Percentiles rank a stretch among this genome's conserved stretches.
phyloP scores from a whole-genome alignment of 441 rosid species.

The Jatropha podagrica region DNA sequence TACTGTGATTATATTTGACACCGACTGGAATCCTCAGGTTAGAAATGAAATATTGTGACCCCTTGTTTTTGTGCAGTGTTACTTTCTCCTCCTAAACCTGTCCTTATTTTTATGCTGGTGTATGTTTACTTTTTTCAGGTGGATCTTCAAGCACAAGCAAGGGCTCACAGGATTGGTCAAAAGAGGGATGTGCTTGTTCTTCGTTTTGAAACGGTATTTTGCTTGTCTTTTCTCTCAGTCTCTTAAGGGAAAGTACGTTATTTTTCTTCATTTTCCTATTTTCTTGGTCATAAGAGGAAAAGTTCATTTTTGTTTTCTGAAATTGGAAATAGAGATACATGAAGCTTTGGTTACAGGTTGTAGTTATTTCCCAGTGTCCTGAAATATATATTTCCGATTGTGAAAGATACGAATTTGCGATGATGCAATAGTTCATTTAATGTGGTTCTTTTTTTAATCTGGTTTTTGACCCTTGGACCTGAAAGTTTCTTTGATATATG shows the following conservation, averaged over 20 bases:
- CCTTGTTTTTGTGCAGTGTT: conserved; percentile 13
- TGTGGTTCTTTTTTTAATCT: background rate
- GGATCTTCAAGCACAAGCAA: conserved; percentile 98
- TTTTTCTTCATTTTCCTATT: too few species aligned
- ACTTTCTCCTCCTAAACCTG: conserved; percentile 14
- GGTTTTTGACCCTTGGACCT: background rate
- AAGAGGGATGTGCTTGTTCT: conserved; percentile 96
- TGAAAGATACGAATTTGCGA: background rate
- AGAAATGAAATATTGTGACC: conserved; percentile 21
- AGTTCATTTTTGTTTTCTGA: conserved; percentile 7
- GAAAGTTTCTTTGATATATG: background rate
- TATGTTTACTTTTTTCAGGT: conserved; percentile 43
- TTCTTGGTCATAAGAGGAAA: too few species aligned
- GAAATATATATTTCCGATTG: background rate
- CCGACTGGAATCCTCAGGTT: conserved; percentile 99
- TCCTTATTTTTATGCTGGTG: conserved; percentile 12
- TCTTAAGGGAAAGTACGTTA: conserved; percentile 9
- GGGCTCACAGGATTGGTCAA: conserved; percentile 98
- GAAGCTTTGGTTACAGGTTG: background rate
- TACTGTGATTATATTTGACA: conserved; percentile 91
- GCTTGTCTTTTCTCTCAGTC: conserved; percentile 12
- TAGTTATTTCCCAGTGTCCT: background rate
- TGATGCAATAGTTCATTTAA: background rate
- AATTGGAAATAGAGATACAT: conserved; percentile 5
- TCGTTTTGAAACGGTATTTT: conserved; percentile 86